phyloP scores from a whole-genome alignment of 169 alveolate genomes.

The Babesia ovis region DNA sequence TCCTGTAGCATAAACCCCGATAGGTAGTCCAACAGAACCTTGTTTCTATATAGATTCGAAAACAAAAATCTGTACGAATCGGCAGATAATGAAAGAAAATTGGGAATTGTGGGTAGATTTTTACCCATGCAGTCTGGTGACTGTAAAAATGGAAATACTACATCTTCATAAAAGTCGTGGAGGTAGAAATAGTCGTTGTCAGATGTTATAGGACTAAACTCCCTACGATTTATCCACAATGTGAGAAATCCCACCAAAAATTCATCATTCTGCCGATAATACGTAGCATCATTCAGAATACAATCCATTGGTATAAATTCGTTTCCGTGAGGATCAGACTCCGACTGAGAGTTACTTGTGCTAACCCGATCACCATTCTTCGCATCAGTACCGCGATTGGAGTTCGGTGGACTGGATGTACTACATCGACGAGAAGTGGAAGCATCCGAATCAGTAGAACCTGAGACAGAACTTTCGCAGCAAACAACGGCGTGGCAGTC shows the following conservation, averaged over 20 bases:
- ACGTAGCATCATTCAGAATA: constrained; percentile 34
- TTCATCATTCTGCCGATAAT: constrained; percentile 55
- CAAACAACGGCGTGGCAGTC: constrained; percentile 1
- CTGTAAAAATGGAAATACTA: constrained; percentile 20
- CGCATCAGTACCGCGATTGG: background rate
- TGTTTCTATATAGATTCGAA: constrained; percentile 41
- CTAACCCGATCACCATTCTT: too few species aligned
- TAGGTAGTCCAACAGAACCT: constrained; percentile 29
- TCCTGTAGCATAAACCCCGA: constrained; percentile 7
- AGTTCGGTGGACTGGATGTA: too few species aligned
- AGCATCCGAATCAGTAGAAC: background rate
- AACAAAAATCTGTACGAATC: constrained; percentile 42
- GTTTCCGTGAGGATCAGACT: too few species aligned
- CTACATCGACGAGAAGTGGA: constrained; percentile 2
- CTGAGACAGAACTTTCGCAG: constrained; percentile 3
- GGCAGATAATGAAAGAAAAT: constrained; percentile 13
- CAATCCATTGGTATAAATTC: background rate
- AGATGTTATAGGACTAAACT: constrained; percentile 26
- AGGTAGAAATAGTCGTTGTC: constrained; percentile 52
- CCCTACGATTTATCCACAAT: constrained; percentile 29
- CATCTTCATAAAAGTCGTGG: constrained; percentile 20
- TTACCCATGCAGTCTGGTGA: background rate
- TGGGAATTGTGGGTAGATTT: background rate
- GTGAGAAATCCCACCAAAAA: constrained; percentile 62
- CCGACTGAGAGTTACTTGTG: too few species aligned